Evolutionary conservation across 1,139 yeast genomes (phyloP), one percentile per base, ranked within the genome.

Genomic region (Saccharomyces hybrid): DNA sequence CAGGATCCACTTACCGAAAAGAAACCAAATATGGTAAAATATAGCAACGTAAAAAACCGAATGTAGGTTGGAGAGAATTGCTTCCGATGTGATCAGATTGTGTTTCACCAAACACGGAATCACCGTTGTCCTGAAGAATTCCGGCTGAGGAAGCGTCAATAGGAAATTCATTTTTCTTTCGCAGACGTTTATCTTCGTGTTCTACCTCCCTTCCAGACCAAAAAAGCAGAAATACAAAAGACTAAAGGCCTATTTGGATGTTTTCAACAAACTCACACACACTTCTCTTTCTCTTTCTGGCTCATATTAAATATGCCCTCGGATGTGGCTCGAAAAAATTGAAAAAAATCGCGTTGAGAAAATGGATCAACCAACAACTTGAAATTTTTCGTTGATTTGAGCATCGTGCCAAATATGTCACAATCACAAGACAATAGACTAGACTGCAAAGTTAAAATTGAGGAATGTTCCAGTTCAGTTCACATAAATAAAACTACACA

Each of bases 1-100:
- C 1, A 69, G 8, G 9, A 63, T 5, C 56, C 58, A 57, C 16
- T 57, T 58, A 34, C 69, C 65, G 26, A 65, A 27, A 53, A 69
- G 38, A 48, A 62, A 69, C 41, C 64, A 58, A 2, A 58, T 41
- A 27, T 69, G 71, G 57, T 69, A 69, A 31, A 63, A 66, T 14
- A 62, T 19, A 9, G 69, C 64, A 26, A 67, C 61, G 53, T 62
- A 66, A 2, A 67, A 5, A 14, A 67, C 58, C 3, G 70, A 60
- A 54, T 69, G 71, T 9, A 67, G 41, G 49, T 67, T 63, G 13
- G 58, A 52, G 32, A 64, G 54, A 44, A 67, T 59, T 14, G 61
- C 55, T 23, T 56, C 47, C 23, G 70, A 66, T 13, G 50, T 51
- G 48, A 67, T 54, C 29, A 60, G 28, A 19, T 57, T 57, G 47